These are phyloP conservation scores for Hyphodiscus hymeniophilus DNA, from an alignment of 495 filamentous ascomycete genomes.

Conservation along the genomic window DNA sequence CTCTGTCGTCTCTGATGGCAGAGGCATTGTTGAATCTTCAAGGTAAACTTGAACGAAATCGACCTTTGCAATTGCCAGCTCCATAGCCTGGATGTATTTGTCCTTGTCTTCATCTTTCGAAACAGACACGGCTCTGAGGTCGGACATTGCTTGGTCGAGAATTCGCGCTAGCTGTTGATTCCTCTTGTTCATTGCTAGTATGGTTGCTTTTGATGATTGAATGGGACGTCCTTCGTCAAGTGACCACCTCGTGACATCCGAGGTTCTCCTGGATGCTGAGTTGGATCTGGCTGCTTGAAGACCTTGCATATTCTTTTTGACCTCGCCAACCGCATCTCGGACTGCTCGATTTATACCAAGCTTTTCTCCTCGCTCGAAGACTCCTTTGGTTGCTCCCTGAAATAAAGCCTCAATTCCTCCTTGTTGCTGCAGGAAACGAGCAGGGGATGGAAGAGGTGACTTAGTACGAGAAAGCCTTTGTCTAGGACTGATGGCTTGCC, in stretches of 20 bases:
- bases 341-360: conserved; percentile 88
- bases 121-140: conserved; percentile 45
- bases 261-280: conserved; percentile 6
- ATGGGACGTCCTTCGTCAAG: conserved; percentile 24
- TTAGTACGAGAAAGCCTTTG: conserved; percentile 18
- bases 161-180: conserved; percentile 66
- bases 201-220: conserved; percentile 23
- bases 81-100: conserved; percentile 39
- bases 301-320: conserved; percentile 58
- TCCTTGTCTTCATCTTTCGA: conserved; percentile 28
- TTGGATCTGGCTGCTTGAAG: conserved; percentile 17
- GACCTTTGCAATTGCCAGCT: conserved; percentile 60
- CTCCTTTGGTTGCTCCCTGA: conserved; percentile 76
- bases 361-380: conserved; percentile 74
- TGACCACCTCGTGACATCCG: conserved; percentile 23
- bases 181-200: conserved; percentile 52
- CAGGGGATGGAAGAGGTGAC: conserved; percentile 47
- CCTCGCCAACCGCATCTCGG: conserved; percentile 80
- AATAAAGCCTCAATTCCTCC: conserved; percentile 67
- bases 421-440: conserved; percentile 52
- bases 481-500: conserved; percentile 16
- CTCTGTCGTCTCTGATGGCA: conserved; percentile 3
- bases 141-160: conserved; percentile 61
- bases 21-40: conserved; percentile 41
- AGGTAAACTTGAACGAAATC: conserved; percentile 74